Percentiles rank a stretch among this genome's conserved stretches.
phyloP scores from a whole-genome alignment of 2,329 filamentous ascomycete species.

The Dactylellina leptospora region DNA sequence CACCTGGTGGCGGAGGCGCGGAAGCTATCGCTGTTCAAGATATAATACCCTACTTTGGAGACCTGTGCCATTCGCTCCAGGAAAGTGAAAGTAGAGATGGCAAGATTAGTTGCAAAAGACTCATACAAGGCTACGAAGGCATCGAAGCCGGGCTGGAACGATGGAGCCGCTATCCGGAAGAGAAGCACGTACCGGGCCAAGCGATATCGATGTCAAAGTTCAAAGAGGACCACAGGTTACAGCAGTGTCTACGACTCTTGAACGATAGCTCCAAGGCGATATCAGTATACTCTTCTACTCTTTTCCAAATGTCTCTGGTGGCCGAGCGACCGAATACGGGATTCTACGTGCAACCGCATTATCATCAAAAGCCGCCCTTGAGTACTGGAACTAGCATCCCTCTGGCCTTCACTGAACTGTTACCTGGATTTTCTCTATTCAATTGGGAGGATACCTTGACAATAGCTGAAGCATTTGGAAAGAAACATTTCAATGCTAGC shows the following conservation, averaged over 20 bases:
- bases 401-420: slow-evolving; percentile 56
- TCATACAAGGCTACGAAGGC: slow-evolving; percentile 54
- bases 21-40: slow-evolving; percentile 55
- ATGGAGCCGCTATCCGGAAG: slow-evolving; percentile 54
- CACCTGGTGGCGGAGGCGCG: slow-evolving; percentile 55
- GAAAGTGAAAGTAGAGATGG: slow-evolving; percentile 55
- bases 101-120: slow-evolving; percentile 56
- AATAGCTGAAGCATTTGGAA: slow-evolving; percentile 57
- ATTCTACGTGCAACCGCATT: slow-evolving; percentile 57
- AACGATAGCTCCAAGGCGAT: slow-evolving; percentile 55
- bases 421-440: slow-evolving; percentile 57
- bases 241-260: slow-evolving; percentile 46
- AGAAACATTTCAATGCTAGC: slow-evolving; percentile 55
- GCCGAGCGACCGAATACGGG: slow-evolving; percentile 57
- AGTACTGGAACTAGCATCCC: slow-evolving; percentile 57
- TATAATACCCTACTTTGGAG: slow-evolving; percentile 58
- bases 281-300: slow-evolving; percentile 55
- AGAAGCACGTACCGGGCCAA: slow-evolving; percentile 39
- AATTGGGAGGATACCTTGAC: slow-evolving; percentile 57
- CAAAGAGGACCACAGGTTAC: slow-evolving; percentile 54
- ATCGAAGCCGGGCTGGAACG: slow-evolving; percentile 55
- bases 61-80: slow-evolving; percentile 57
- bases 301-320: slow-evolving; percentile 57
- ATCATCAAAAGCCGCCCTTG: slow-evolving; percentile 57
- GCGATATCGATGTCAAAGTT: slow-evolving; percentile 35